Evolutionary conservation across 805 yeast species (phyloP), one percentile per base, ranked within the genome.

Genomic region (Zygosaccharomyces bisporus): DNA sequence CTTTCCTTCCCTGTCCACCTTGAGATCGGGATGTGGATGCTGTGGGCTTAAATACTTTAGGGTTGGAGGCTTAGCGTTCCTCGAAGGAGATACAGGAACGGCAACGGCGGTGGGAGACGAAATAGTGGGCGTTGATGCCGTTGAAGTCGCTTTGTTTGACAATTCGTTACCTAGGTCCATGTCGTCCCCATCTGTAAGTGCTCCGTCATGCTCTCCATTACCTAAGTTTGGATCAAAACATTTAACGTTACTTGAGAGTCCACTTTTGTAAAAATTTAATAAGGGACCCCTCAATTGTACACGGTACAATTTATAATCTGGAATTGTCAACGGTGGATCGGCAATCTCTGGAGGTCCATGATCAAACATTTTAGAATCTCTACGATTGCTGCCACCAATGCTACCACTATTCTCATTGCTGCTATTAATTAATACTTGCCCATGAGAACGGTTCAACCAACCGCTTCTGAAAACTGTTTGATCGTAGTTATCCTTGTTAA

Each of bases 211-310:
- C 12, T 37, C 39, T 19, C 18, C 30, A 5, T 39, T 38, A 12
- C 47, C 51, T 4, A 36, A 35, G 9, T 36, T 34, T 12, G 68
- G 70, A 48, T 69, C 74, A 51, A 72, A 72, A 21, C 57, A 56
- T 51, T 68, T 72, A 19, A 73, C 73, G 21, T 68, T 73, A 70
- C 79, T 19, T 7, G 45, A 53, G 68, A 63, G 2, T 75, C 81
- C 29, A 79, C 73, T 58, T 60, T 78, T 83, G 68, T 76, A 85
- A 13, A 89, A 61, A 43, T 72, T 70, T 41, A 89, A 64, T 34
- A 71, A 69, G 1, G 89, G 77, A 14, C 95, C 95, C 54, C 74
- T 77, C 45, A 89, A 66, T 55, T 81, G 86, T 0, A 84, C 88
- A 40, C 83, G 71, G 45, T 70, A 77, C 24, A 86, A 61, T 46